phyloP scores from a whole-genome alignment of 192 early-diverging fungal genomes.

The Backusella sp. region DNA sequence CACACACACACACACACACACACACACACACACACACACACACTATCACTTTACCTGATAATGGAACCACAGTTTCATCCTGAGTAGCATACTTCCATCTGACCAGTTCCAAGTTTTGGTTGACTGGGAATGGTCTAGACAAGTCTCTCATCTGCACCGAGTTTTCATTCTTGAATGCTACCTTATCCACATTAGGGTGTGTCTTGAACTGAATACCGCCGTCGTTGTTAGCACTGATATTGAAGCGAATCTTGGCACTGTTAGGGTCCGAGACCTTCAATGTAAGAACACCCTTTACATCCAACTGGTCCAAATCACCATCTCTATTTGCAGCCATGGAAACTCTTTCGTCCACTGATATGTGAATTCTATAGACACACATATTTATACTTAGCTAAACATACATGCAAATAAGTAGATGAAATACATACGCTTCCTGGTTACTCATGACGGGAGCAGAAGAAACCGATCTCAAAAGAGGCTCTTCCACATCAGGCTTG shows the following conservation, averaged over 20 bases:
- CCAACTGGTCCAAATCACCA: constrained; percentile 88
- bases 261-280: constrained; percentile 74
- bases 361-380: constrained; percentile 67
- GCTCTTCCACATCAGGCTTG: constrained; percentile 72
- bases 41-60: constrained; percentile 57
- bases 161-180: constrained; percentile 66
- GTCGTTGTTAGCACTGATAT: constrained; percentile 58
- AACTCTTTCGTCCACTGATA: constrained; percentile 88
- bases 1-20: no score
- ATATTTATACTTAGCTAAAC: not conserved
- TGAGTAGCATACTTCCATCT: constrained; percentile 85
- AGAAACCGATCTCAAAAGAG: constrained; percentile 16
- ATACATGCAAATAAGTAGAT: not conserved
- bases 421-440: not conserved
- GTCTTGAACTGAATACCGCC: constrained; percentile 89
- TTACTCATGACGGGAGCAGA: not conserved
- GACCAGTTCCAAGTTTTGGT: constrained; percentile 81
- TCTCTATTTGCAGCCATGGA: constrained; percentile 81
- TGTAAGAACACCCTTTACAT: constrained; percentile 90
- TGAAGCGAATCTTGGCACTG: constrained; percentile 61
- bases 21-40: not conserved
- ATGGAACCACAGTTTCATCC: constrained; percentile 83
- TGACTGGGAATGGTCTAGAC: constrained; percentile 79
- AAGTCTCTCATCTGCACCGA: constrained; percentile 82
- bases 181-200: constrained; percentile 97